phyloP scores from a whole-genome alignment of 2,329 filamentous ascomycete genomes.

The Akanthomyces dipterigenus region DNA sequence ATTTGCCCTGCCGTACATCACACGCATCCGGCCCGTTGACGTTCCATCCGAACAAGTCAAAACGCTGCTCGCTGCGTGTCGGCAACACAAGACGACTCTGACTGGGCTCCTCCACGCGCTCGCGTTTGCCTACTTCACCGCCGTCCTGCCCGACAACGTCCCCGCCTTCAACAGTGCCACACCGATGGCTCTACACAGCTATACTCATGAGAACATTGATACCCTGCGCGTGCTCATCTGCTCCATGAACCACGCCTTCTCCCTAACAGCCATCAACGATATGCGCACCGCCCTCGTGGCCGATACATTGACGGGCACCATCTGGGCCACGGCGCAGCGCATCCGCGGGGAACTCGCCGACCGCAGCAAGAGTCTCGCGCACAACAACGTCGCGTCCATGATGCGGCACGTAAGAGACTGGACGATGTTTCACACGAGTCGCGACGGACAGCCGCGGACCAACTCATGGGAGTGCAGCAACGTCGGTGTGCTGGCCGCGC shows the following conservation, averaged over 20 bases:
- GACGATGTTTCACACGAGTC: conserved; percentile 31
- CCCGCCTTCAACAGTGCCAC: conserved; percentile 32
- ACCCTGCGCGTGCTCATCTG: conserved; percentile 36
- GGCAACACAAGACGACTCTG: conserved; percentile 36
- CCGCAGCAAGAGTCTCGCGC: conserved; percentile 28
- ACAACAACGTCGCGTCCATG: conserved; percentile 37
- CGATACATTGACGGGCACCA: conserved; percentile 17
- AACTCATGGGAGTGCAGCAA: conserved; percentile 48
- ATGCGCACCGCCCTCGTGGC: conserved; percentile 21
- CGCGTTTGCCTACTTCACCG: conserved; percentile 33
- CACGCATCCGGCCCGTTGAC: conserved; percentile 31
- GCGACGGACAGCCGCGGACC: conserved; percentile 35
- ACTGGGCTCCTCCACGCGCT: conserved; percentile 44
- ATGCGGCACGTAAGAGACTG: conserved; percentile 38
- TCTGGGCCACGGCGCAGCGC: conserved; percentile 37
- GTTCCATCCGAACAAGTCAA: conserved; percentile 24
- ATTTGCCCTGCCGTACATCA: conserved; percentile 27
- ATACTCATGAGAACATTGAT: conserved; percentile 20
- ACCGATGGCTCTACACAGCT: conserved; percentile 39
- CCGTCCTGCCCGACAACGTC: conserved; percentile 27
- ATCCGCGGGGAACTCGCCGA: conserved; percentile 29
- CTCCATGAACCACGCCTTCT: conserved; percentile 25
- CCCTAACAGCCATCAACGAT: conserved; percentile 10
- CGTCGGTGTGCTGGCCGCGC: conserved; percentile 33
- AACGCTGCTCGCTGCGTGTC: conserved; percentile 32